Percentiles rank a stretch among this genome's conserved stretches.
Conservation (phyloP, 148 eudicot species). For the Vaccinium myrtillus region DNA sequence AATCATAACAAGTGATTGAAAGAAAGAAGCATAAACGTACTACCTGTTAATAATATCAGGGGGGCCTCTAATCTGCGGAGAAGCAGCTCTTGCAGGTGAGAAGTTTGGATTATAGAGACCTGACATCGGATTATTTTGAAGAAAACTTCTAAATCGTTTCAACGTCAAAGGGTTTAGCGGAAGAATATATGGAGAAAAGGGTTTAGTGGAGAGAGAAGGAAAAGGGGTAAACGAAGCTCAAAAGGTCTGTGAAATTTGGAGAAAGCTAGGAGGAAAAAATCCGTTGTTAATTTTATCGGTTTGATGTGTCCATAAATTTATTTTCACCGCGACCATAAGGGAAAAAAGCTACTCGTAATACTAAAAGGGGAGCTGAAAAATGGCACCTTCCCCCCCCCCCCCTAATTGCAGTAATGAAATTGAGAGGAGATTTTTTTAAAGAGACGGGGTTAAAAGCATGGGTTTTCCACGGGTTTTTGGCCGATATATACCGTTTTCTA, state of each 20-base stretch:
- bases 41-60: conserved; percentile 56
- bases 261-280: not conserved
- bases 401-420: too few species aligned
- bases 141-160: not conserved
- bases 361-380: too few species aligned
- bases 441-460: too few species aligned
- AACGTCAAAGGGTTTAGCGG: conserved; percentile 16
- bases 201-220: not conserved
- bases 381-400: too few species aligned
- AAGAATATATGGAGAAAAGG: not conserved
- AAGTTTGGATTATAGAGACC: conserved; percentile 73
- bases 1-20: conserved; percentile 1
- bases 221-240: conserved; percentile 1
- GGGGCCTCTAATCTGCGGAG: conserved; percentile 82
- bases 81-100: conserved; percentile 77
- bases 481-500: too few species aligned
- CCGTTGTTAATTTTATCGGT: not conserved
- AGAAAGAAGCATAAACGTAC: conserved; percentile 11
- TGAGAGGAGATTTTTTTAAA: too few species aligned
- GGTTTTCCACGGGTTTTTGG: too few species aligned
- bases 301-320: not conserved
- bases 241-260: conserved; percentile 24
- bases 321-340: not conserved
- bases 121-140: conserved; percentile 60
- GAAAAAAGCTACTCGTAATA: too few species aligned